Evolutionary conservation across 1,284 basidiomycete species (phyloP).

Genomic region (Tremellales sp.): DNA sequence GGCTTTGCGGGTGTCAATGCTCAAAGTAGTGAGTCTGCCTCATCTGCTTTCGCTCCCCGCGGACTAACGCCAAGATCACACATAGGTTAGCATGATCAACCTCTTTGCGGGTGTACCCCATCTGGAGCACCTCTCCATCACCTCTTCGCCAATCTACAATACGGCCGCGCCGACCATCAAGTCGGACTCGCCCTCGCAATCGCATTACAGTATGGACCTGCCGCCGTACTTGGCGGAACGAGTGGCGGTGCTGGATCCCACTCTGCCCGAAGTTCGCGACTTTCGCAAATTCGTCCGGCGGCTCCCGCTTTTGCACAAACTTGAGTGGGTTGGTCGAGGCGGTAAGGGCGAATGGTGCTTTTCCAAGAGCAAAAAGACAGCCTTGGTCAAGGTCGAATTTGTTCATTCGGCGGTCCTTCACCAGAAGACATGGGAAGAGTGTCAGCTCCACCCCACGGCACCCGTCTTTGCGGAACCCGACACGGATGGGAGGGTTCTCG

Average conservation of each 20-base stretch:
- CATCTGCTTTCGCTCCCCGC: not conserved
- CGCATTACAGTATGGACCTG: not conserved
- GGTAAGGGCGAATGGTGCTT: conserved; percentile 33
- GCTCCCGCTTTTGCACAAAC: conserved; percentile 18
- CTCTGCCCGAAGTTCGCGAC: conserved; percentile 25
- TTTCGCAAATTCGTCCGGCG: conserved; percentile 28
- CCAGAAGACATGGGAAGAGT: conserved; percentile 15
- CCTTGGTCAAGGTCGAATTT: conserved; percentile 21
- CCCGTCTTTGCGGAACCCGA: no score
- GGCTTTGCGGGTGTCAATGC: conserved; percentile 11
- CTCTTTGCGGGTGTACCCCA: conserved; percentile 16
- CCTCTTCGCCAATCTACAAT: conserved; percentile 13
- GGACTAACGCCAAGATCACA: no score
- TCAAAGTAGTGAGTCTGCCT: conserved; percentile 21
- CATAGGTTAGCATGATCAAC: conserved; percentile 16
- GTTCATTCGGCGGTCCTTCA: conserved; percentile 17
- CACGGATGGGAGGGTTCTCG: no score
- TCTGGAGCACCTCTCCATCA: conserved; percentile 18
- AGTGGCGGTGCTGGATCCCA: conserved; percentile 16
- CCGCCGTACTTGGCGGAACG: conserved; percentile 9
- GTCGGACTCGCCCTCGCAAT: not conserved
- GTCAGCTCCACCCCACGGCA: no score
- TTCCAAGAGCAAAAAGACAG: conserved; percentile 15
- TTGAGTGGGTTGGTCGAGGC: conserved; percentile 27
- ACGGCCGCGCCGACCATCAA: conserved; percentile 7